Evolutionary conservation across 1,284 basidiomycete genomes (phyloP).

Genomic region (Amylostereum areolatum): DNA sequence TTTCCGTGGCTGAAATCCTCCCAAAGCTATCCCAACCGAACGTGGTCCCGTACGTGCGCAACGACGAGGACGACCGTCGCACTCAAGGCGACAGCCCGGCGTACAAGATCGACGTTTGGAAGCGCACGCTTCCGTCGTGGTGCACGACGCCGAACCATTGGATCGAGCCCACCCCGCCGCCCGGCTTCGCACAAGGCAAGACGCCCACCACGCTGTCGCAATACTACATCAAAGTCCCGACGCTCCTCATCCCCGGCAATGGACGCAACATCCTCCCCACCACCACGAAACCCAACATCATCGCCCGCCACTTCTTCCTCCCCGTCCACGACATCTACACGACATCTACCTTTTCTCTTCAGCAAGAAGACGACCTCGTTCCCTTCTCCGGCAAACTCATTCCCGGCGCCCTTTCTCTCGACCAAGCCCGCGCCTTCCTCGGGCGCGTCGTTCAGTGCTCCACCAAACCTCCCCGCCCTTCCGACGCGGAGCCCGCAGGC

Average conservation of each 20-base stretch:
- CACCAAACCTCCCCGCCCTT: constrained; percentile 1
- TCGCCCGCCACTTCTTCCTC: constrained; percentile 6
- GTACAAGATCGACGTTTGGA: constrained; percentile 2
- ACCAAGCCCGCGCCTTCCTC: constrained; percentile 6
- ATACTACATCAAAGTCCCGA: constrained; percentile 8
- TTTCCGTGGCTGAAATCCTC: constrained; percentile 1
- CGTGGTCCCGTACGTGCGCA: constrained; percentile 9
- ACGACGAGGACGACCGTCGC: constrained; percentile 5
- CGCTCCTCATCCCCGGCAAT: constrained; percentile 1
- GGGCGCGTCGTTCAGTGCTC: constrained; percentile 11
- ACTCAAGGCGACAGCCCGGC: background rate
- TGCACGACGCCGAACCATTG: constrained; percentile 7
- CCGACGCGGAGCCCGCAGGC: background rate
- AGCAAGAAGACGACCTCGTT: background rate
- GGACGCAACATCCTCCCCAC: constrained; percentile 7
- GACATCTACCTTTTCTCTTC: background rate
- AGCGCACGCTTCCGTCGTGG: constrained; percentile 8
- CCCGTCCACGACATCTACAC: constrained; percentile 3
- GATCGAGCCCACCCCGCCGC: constrained; percentile 9
- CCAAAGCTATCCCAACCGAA: background rate
- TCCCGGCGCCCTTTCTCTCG: constrained; percentile 1
- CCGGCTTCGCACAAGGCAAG: background rate
- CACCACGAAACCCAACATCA: constrained; percentile 4
- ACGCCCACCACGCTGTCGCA: constrained; percentile 1
- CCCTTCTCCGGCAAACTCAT: background rate